phyloP scores from a whole-genome alignment of 306 rosid genomes.

The Lagenaria siceraria region DNA sequence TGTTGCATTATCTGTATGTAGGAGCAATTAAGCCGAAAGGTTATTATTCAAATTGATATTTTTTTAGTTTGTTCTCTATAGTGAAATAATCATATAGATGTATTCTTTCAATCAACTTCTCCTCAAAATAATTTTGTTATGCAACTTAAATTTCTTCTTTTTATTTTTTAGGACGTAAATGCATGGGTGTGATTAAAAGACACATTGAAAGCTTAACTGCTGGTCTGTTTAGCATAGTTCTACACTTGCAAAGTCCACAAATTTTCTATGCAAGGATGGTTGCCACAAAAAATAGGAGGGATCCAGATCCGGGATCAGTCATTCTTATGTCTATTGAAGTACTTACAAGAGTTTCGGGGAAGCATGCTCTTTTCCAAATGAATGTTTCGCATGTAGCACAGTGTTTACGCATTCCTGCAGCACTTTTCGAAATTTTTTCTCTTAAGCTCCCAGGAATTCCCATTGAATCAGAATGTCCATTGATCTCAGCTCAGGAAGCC shows the following conservation, averaged over 20 bases:
- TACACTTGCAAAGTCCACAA: conserved; percentile 54
- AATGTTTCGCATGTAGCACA: conserved; percentile 62
- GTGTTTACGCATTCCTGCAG: conserved; percentile 59
- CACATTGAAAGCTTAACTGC: conserved; percentile 54
- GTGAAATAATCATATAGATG: neutral
- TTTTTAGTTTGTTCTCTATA: neutral
- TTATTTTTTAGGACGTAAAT: conserved; percentile 45
- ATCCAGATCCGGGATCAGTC: conserved; percentile 80
- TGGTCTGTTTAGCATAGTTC: conserved; percentile 53
- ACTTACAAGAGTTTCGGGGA: conserved; percentile 59
- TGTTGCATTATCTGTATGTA: neutral
- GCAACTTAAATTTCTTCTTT: neutral
- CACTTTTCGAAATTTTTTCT: conserved; percentile 57
- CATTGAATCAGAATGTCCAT: conserved; percentile 19
- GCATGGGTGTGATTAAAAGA: conserved; percentile 62
- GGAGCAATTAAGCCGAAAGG: neutral
- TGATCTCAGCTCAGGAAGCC: conserved; percentile 19
- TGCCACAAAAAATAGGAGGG: conserved; percentile 14
- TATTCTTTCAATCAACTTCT: neutral
- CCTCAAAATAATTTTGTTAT: neutral
- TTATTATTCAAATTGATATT: neutral
- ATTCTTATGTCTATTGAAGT: conserved; percentile 90
- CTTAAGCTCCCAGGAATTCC: conserved; percentile 36
- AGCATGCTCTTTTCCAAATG: conserved; percentile 50
- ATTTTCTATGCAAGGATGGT: conserved; percentile 40